A percentile compares a stretch with the other conserved stretches of the same genome.
These are phyloP conservation scores for Termitomyces eurrhizus DNA, from an alignment of 768 basidiomycete genomes.

Conservation along the genomic window DNA sequence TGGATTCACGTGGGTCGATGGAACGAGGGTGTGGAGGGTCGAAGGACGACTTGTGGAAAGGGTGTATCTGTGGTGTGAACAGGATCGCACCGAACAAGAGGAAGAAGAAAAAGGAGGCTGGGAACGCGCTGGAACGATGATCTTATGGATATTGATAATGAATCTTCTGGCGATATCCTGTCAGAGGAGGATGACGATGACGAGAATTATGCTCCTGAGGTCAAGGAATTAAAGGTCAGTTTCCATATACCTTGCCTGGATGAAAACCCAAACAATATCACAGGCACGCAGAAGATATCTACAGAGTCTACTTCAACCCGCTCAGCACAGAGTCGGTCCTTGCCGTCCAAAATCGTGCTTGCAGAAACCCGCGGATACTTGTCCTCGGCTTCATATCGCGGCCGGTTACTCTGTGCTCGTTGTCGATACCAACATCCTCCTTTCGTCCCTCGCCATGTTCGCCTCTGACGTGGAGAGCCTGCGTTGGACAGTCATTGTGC, in stretches of 20 bases:
- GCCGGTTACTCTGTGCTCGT: slow-evolving; percentile 90
- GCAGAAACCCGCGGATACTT: slow-evolving; percentile 26
- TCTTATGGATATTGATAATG: slow-evolving; percentile 70
- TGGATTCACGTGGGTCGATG: slow-evolving; percentile 68
- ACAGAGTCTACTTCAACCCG: slow-evolving; percentile 56
- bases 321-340: slow-evolving; percentile 28
- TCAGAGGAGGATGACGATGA: slow-evolving; percentile 57
- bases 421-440: slow-evolving; percentile 91
- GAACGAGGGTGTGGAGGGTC: slow-evolving; percentile 58
- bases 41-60: slow-evolving; percentile 66
- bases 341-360: slow-evolving; percentile 23
- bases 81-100: slow-evolving; percentile 62
- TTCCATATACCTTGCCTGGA: neutral
- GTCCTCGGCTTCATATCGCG: slow-evolving; percentile 50
- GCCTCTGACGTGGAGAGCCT: slow-evolving; percentile 72
- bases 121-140: slow-evolving; percentile 63
- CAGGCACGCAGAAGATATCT: slow-evolving; percentile 77
- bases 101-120: slow-evolving; percentile 61
- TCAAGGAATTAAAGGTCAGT: slow-evolving; percentile 76
- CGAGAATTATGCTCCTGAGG: slow-evolving; percentile 65
- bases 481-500: slow-evolving; percentile 86
- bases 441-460: slow-evolving; percentile 76
- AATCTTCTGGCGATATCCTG: slow-evolving; percentile 35
- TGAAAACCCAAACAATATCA: slow-evolving; percentile 6
- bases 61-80: slow-evolving; percentile 63